Evolutionary conservation across 2,329 filamentous ascomycete genomes (phyloP).

Genomic region (Ascochyta pisi): DNA sequence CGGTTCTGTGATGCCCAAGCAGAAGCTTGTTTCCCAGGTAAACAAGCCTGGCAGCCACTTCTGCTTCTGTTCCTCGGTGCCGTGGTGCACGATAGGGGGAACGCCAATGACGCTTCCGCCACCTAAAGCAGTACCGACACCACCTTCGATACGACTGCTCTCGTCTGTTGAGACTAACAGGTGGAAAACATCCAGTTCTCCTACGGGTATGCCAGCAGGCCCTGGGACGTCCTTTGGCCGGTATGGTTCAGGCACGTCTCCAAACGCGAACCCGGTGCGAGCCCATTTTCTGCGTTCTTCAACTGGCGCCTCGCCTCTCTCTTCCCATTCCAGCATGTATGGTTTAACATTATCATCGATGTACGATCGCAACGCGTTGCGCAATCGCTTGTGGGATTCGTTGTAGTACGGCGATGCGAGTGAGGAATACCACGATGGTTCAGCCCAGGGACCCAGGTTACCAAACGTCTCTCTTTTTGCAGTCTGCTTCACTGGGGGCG

Average conservation of each 20-base stretch:
- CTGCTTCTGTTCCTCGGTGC: slow-evolving; percentile 64
- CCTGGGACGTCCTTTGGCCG: slow-evolving; percentile 49
- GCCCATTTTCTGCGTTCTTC: slow-evolving; percentile 52
- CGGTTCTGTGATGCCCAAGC: slow-evolving; percentile 70
- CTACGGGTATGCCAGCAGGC: slow-evolving; percentile 47
- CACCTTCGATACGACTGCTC: slow-evolving; percentile 61
- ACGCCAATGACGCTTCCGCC: slow-evolving; percentile 68
- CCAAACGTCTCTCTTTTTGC: slow-evolving; percentile 41
- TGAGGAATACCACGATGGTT: slow-evolving; percentile 56
- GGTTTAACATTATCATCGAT: slow-evolving; percentile 66
- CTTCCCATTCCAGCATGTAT: slow-evolving; percentile 69
- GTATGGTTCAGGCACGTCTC: slow-evolving; percentile 54
- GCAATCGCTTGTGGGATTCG: slow-evolving; percentile 65
- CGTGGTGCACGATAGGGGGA: slow-evolving; percentile 69
- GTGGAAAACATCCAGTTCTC: slow-evolving; percentile 49
- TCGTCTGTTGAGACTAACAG: slow-evolving; percentile 64
- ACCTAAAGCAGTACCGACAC: slow-evolving; percentile 64
- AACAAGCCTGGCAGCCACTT: slow-evolving; percentile 67
- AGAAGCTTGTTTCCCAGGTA: slow-evolving; percentile 66
- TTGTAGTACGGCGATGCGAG: slow-evolving; percentile 69
- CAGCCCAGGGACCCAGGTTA: slow-evolving; percentile 53
- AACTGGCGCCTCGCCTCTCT: slow-evolving; percentile 56
- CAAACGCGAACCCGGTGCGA: slow-evolving; percentile 52
- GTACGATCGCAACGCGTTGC: slow-evolving; percentile 64
- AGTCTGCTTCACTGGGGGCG: slow-evolving; percentile 26